These are phyloP conservation scores for Tetrapyrgos nigripes DNA, from an alignment of 1,284 basidiomycete genomes.

Conservation along the genomic window DNA sequence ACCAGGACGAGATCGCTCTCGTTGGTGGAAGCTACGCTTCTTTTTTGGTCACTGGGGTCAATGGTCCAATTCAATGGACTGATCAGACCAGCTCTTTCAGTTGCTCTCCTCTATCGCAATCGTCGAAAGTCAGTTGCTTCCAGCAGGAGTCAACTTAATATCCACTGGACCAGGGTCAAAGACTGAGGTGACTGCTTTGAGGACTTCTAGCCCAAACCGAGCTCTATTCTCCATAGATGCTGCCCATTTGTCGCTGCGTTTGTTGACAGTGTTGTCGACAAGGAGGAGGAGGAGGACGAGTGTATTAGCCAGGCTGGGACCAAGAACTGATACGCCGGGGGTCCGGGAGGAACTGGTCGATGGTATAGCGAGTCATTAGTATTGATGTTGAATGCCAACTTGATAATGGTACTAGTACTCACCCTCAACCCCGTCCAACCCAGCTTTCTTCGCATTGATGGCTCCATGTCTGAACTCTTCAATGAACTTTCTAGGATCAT, in stretches of 20 bases:
- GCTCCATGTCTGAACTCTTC: conserved; percentile 56
- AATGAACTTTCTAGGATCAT: conserved; percentile 47
- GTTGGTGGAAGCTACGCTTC: too few species aligned
- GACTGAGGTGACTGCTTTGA: conserved; percentile 51
- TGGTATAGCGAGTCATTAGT: too few species aligned
- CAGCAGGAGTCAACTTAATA: conserved; percentile 54
- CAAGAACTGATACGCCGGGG: too few species aligned
- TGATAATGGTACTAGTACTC: too few species aligned
- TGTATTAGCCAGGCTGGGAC: conserved; percentile 59
- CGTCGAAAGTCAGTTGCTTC: too few species aligned
- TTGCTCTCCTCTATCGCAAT: too few species aligned
- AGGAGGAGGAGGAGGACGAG: too few species aligned
- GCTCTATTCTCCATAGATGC: conserved; percentile 60
- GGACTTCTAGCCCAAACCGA: conserved; percentile 42
- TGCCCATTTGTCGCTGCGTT: conserved; percentile 67
- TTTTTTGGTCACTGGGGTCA: too few species aligned
- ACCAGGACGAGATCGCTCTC: too few species aligned
- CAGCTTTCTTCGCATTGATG: conserved; percentile 60
- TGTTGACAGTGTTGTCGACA: conserved; percentile 57
- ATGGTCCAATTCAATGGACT: too few species aligned
- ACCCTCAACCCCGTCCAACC: conserved; percentile 72
- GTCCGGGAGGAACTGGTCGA: conserved; percentile 47
- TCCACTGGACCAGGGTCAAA: conserved; percentile 55
- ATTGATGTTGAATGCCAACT: too few species aligned
- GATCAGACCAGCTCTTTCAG: too few species aligned